Evolutionary conservation across 495 filamentous ascomycete genomes (phyloP).

Genomic region (Penicillium salamii): DNA sequence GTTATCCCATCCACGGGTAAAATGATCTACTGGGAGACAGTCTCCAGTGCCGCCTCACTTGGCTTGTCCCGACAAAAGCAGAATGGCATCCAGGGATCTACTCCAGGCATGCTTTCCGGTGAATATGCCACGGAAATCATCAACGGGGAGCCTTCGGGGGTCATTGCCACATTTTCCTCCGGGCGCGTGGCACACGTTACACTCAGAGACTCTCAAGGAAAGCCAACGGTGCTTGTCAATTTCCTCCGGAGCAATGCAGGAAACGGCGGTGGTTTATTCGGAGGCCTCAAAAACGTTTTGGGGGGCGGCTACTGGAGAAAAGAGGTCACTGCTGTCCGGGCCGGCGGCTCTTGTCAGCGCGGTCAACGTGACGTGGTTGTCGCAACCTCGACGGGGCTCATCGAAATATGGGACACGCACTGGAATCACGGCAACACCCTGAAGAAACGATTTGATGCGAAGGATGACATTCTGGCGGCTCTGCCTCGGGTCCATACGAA

Average conservation of each 20-base stretch:
- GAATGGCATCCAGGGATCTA: slow-evolving; percentile 69
- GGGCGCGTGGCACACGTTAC: slow-evolving; percentile 84
- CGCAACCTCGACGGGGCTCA: slow-evolving; percentile 65
- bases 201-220: slow-evolving; percentile 79
- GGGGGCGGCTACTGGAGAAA: slow-evolving; percentile 62
- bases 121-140: slow-evolving; percentile 75
- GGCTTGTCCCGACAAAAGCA: slow-evolving; percentile 74
- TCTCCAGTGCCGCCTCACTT: slow-evolving; percentile 74
- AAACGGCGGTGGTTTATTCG: slow-evolving; percentile 55
- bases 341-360: slow-evolving; percentile 63
- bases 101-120: slow-evolving; percentile 69
- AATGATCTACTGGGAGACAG: slow-evolving; percentile 91
- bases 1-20: slow-evolving; percentile 79
- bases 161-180: slow-evolving; percentile 76
- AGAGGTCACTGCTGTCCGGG: slow-evolving; percentile 73
- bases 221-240: slow-evolving; percentile 70
- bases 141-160: slow-evolving; percentile 81
- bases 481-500: slow-evolving; percentile 17
- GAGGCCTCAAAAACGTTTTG: slow-evolving; percentile 70
- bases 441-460: slow-evolving; percentile 50
- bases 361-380: slow-evolving; percentile 84
- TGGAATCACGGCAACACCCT: slow-evolving; percentile 68
- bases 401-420: slow-evolving; percentile 85
- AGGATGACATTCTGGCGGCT: slow-evolving; percentile 32
- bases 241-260: slow-evolving; percentile 62